Evolutionary conservation across 2,329 filamentous ascomycete species (phyloP).

Genomic region (Monilinia fructicola): DNA sequence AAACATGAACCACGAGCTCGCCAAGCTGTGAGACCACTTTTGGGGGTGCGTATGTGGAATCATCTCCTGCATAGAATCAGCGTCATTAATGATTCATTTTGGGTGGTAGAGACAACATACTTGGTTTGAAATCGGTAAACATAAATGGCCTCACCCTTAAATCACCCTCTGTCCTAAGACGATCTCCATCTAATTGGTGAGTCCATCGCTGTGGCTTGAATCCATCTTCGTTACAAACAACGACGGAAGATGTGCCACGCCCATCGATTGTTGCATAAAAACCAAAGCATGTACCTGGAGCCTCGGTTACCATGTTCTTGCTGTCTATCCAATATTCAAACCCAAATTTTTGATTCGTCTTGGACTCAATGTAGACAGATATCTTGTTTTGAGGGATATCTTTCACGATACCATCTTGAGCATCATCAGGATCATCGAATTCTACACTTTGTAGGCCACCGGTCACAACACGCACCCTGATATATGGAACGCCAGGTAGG

Average conservation of each 20-base stretch:
- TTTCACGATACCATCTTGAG: not conserved
- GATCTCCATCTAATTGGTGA: not conserved
- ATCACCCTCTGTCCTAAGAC: not conserved
- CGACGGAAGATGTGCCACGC: not conserved
- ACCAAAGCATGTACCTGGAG: not conserved
- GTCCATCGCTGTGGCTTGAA: constrained; percentile 4
- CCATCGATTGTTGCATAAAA: constrained; percentile 21
- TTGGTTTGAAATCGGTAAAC: constrained; percentile 14
- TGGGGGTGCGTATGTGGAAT: not conserved
- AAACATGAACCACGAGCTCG: constrained; percentile 20
- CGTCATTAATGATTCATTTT: not conserved
- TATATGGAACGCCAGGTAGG: constrained; percentile 6
- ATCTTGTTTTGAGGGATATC: not conserved
- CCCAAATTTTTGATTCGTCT: not conserved
- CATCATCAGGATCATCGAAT: constrained; percentile 3
- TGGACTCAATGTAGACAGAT: constrained; percentile 15
- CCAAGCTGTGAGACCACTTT: constrained; percentile 17
- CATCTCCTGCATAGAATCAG: not conserved
- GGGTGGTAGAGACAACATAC: not conserved
- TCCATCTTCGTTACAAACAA: constrained; percentile 19
- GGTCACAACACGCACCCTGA: constrained; percentile 1
- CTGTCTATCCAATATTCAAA: not conserved
- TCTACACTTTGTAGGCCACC: not conserved
- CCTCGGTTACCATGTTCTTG: not conserved
- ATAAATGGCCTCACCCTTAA: not conserved